phyloP scores from a whole-genome alignment of 129 eudicot species.

The Lactuca sativa region DNA sequence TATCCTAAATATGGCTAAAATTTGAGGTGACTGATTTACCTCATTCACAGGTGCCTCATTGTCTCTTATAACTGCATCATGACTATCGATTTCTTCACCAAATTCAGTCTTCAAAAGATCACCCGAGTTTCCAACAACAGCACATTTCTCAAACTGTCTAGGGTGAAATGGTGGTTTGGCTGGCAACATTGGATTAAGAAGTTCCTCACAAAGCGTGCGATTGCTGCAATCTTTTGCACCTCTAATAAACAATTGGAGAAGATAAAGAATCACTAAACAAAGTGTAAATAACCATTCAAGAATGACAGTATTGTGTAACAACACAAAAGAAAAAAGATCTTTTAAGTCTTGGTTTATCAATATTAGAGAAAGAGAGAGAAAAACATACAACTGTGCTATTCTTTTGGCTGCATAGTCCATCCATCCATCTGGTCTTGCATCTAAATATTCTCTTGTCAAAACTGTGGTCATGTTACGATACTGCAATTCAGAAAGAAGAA shows the following conservation, averaged over 20 bases:
- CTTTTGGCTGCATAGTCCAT: slow-evolving; percentile 93
- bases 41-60: slow-evolving; percentile 97
- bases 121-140: slow-evolving; percentile 98
- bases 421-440: slow-evolving; percentile 99
- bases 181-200: slow-evolving; percentile 81
- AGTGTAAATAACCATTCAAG: background rate
- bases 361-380: slow-evolving; percentile 1
- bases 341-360: no score
- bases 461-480: slow-evolving; percentile 97
- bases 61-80: slow-evolving; percentile 94
- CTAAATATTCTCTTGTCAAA: slow-evolving; percentile 93
- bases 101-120: slow-evolving; percentile 91
- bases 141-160: slow-evolving; percentile 87
- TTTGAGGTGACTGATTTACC: slow-evolving; percentile 36
- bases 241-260: slow-evolving; percentile 38
- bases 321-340: no score
- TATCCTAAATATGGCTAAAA: slow-evolving; percentile 4
- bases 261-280: slow-evolving; percentile 6
- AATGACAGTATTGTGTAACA: background rate
- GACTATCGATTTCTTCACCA: slow-evolving; percentile 95
- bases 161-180: slow-evolving; percentile 95
- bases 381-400: slow-evolving; percentile 85
- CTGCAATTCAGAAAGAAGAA: slow-evolving; percentile 59
- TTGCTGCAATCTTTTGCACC: slow-evolving; percentile 90
- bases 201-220: slow-evolving; percentile 83